Evolutionary conservation across 2,329 filamentous ascomycete genomes (phyloP).

Genomic region (Claviceps pusilla): DNA sequence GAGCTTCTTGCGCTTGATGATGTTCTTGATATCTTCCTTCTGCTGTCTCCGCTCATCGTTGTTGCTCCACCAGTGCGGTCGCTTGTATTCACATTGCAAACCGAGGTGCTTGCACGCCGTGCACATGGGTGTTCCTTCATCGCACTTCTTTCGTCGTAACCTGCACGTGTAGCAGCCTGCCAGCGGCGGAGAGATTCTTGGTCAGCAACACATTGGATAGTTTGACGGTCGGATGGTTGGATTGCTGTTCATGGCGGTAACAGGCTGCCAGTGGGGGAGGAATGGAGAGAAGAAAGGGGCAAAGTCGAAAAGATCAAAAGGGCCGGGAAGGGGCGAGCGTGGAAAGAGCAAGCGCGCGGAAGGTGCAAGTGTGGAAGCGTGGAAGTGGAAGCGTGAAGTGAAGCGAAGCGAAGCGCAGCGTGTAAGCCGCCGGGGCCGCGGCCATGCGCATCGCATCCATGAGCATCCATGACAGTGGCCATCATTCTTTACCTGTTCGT

Average conservation of each 20-base stretch:
- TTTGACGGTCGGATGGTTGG: neutral
- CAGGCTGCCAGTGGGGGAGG: constrained; percentile 8
- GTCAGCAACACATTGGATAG: neutral
- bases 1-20: constrained; percentile 94
- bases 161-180: constrained; percentile 55
- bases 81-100: constrained; percentile 86
- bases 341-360: neutral
- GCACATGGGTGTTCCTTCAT: constrained; percentile 48
- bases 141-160: constrained; percentile 53
- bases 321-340: neutral
- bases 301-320: neutral
- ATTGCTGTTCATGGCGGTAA: no score
- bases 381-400: no score
- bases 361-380: no score
- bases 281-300: neutral
- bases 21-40: constrained; percentile 92
- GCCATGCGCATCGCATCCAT: no score
- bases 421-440: neutral
- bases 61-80: constrained; percentile 95
- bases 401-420: neutral
- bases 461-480: no score
- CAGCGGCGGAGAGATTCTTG: neutral
- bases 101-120: constrained; percentile 59
- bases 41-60: constrained; percentile 70
- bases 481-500: constrained; percentile 54